Evolutionary conservation across 164 flowering plant genomes (phyloP), one percentile per base, ranked within the genome.

Genomic region (Kalanchoe fedtschenkoi): DNA sequence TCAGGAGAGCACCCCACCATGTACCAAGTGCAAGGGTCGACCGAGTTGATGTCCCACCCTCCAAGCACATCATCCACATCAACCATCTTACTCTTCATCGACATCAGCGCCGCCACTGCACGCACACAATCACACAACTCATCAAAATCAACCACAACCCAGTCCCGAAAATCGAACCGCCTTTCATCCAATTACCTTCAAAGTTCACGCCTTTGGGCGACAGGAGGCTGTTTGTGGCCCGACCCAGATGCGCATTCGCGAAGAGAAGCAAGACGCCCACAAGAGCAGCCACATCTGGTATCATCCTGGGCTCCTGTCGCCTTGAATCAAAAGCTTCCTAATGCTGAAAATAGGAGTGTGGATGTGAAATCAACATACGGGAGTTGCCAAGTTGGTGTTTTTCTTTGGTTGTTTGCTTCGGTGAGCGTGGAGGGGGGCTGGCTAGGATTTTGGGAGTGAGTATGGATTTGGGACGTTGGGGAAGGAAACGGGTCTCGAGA

Each of bases 11-110:
- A 93, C 34, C 75, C 92, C 30, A 93, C 89, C 90, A 88, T 77
- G 76, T 79, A 77, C 99, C 97, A 93, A 66, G 97, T 88, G 66
- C 99, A 93, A 61, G 99, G 99, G 74, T 93, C 99, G 42, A 85
- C 99, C 1, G 97, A 93, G 61, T 93, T 93, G 21, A 93, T 86
- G 72, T 88, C 99, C 99, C 99, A 93, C 28, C 96, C 99, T 64
- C 72, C 81, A 72, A 93, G 76, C 33, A 87, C 88, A 62, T 63
- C 67, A 41, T 62, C 51, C 33, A 69, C 77, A 68, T 85, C 89
- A 63, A 53, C 75, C 83, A 93, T 75, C 65, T 83, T 75, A n/a
- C 55, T 83, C 88, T 90, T 90, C 78, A 90, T 56, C 2, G 89
- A 72, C 97, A 93, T 93, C 79, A 93, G 73, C 41, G 97, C 97